Base-by-base conservation (phyloP, 352 stramenopile genomes). In the Phytophthora aleatoria region DNA sequence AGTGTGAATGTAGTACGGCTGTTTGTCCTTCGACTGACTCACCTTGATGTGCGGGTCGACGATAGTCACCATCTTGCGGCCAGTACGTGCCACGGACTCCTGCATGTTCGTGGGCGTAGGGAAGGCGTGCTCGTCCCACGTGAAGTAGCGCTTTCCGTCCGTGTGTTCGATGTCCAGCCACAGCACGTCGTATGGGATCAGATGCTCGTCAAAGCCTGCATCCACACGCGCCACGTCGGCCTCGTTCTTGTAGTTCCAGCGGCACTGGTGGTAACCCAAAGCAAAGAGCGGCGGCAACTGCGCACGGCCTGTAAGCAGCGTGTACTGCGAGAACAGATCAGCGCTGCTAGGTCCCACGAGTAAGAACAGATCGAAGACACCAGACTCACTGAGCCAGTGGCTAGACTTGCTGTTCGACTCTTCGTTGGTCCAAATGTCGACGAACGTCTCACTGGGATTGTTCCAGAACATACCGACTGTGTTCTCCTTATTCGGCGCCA, bases 141-240 rank as follows among this genome's bases (percentile, higher is more conserved):
- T 99, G 49, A 94, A 96, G 71, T 97, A 97, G n/a, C 97, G 83
- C 79, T 99, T 99, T 9, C 96, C 97, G 71, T 99, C 89, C 11
- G 97, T 99, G 77, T 99, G 98, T 54, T 99, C 98, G 82, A 99
- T 99, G 75, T 99, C 98, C 30, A 99, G 86, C 98, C 98, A 99
- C 24, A 99, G 72, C 11, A 99, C 98, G 80, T 99, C 98, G 74
- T 99, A 99, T 5, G 98, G 98, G 68, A 99, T 99, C 73, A 99
- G 80, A 43, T 98, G 77, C 60, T 98, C 94, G 68, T 99, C 96
- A 69, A 99, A 99, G 38, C 94, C 95, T 26, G 77, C 79, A 64
- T 96, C 71, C 9, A 94, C 85, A 44, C 88, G 79, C 20, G 90
- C 87, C 24, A 99, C 92, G 74, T 99, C 97, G 16, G 87, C 81